These are phyloP conservation scores for Lecanoromycetidae sp. DNA, from an alignment of 2,329 filamentous ascomycete genomes.

Conservation along the genomic window DNA sequence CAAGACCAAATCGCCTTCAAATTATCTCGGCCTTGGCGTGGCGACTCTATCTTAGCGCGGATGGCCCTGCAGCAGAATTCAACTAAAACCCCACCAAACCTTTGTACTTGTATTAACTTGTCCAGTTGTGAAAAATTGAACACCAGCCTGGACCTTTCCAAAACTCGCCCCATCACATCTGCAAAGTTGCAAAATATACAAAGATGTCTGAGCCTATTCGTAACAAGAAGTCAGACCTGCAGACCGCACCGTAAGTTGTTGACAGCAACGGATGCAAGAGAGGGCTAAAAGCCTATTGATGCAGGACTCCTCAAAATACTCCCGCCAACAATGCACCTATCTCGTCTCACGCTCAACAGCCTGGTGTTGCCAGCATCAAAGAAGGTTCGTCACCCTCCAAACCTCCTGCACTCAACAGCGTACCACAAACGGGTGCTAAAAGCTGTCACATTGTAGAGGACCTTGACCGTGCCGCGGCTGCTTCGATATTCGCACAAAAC, in stretches of 20 bases:
- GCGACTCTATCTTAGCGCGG: too few relatives aligned
- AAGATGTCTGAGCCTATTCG: slow-evolving; percentile 57
- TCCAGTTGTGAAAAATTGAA: slow-evolving; percentile 1
- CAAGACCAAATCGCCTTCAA: too few relatives aligned
- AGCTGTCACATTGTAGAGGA: slow-evolving; percentile 52
- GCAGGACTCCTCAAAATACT: slow-evolving; percentile 95
- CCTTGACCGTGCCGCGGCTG: slow-evolving; percentile 72
- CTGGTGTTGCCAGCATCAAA: slow-evolving; percentile 86
- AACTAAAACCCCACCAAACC: too few relatives aligned
- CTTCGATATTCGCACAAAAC: slow-evolving; percentile 90
- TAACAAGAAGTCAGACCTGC: slow-evolving; percentile 52
- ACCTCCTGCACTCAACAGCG: background rate
- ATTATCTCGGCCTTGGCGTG: too few relatives aligned
- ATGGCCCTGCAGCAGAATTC: too few relatives aligned
- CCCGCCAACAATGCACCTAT: slow-evolving; percentile 92
- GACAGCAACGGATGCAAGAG: background rate
- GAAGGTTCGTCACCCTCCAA: slow-evolving; percentile 58
- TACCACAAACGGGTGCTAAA: background rate
- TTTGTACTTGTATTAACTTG: too few relatives aligned
- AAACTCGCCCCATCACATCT: background rate
- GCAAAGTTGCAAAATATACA: slow-evolving; percentile 5
- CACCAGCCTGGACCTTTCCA: background rate
- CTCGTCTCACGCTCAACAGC: slow-evolving; percentile 92
- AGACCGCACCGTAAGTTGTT: slow-evolving; percentile 50
- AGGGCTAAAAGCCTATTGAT: slow-evolving; percentile 6